Conservation (phyloP, 331 rosid genomes). For the Saraca asoca region DNA sequence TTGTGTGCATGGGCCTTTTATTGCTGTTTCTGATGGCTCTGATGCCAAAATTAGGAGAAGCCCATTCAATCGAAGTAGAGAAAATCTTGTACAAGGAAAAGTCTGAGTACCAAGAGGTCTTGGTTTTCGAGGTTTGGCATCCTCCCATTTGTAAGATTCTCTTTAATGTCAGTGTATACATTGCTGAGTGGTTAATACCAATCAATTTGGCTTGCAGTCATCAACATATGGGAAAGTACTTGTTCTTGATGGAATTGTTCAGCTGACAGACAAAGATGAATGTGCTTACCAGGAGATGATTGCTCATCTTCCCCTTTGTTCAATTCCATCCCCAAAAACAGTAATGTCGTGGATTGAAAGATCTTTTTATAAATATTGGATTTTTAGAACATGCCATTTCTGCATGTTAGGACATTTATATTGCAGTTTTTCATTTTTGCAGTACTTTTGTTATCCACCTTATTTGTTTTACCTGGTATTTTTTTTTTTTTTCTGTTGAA, state of each 20-base stretch:
- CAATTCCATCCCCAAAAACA: conserved; percentile 73
- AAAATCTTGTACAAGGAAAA: conserved; percentile 61
- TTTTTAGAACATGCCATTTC: neutral
- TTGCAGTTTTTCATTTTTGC: neutral
- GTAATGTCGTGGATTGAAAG: conserved; percentile 46
- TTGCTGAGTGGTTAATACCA: conserved; percentile 16
- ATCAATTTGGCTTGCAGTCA: conserved; percentile 58
- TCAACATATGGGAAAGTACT: conserved; percentile 81
- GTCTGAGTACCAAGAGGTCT: conserved; percentile 86
- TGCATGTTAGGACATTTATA: conserved; percentile 3
- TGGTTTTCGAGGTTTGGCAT: conserved; percentile 78
- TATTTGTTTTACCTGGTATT: neutral
- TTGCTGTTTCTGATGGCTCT: conserved; percentile 21
- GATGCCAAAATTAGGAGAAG: conserved; percentile 66
- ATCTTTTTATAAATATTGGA: neutral
- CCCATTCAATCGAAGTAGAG: conserved; percentile 80
- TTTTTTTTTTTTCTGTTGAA: neutral
- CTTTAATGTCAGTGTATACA: conserved; percentile 3
- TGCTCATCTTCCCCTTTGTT: conserved; percentile 92
- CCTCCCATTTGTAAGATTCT: conserved; percentile 35
- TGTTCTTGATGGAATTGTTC: conserved; percentile 94
- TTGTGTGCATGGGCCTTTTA: neutral
- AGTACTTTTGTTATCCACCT: neutral
- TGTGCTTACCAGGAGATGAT: conserved; percentile 99
- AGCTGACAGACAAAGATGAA: conserved; percentile 91